phyloP scores from a whole-genome alignment of 2,329 filamentous ascomycete species.

The Periconia digitata region DNA sequence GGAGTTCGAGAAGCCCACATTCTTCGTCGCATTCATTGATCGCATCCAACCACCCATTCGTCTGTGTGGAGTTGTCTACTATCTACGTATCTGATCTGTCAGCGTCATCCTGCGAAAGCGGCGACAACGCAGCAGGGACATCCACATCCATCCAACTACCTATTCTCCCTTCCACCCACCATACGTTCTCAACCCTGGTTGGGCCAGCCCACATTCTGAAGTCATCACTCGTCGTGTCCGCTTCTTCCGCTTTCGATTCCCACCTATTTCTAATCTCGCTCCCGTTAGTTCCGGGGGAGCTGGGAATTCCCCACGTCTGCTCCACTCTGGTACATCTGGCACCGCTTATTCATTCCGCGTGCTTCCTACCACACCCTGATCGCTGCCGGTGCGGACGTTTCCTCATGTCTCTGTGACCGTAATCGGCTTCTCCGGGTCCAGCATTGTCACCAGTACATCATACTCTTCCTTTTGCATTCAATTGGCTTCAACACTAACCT shows the following conservation, averaged over 20 bases:
- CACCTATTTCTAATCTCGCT: neutral
- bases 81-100: too few relatives aligned
- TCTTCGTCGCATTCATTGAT: too few relatives aligned
- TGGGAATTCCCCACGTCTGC: neutral
- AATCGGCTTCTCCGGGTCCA: constrained; percentile 27
- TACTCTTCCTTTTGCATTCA: constrained; percentile 9
- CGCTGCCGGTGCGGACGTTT: neutral
- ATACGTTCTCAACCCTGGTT: too few relatives aligned
- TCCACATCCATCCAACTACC: too few relatives aligned
- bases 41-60: too few relatives aligned
- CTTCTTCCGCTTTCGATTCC: neutral
- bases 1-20: too few relatives aligned
- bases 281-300: neutral
- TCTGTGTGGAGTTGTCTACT: too few relatives aligned
- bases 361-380: neutral
- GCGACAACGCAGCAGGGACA: too few relatives aligned
- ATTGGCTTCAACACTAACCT: constrained; percentile 27
- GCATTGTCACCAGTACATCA: constrained; percentile 3
- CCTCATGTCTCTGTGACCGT: constrained; percentile 25
- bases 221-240: neutral
- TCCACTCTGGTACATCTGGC: neutral
- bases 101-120: neutral
- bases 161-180: too few relatives aligned
- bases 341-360: neutral
- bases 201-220: neutral